Percentiles rank a stretch among this genome's conserved stretches.
Evolutionary conservation across 2,329 filamentous ascomycete species (phyloP).

Genomic region (Scedosporium minutisporum): DNA sequence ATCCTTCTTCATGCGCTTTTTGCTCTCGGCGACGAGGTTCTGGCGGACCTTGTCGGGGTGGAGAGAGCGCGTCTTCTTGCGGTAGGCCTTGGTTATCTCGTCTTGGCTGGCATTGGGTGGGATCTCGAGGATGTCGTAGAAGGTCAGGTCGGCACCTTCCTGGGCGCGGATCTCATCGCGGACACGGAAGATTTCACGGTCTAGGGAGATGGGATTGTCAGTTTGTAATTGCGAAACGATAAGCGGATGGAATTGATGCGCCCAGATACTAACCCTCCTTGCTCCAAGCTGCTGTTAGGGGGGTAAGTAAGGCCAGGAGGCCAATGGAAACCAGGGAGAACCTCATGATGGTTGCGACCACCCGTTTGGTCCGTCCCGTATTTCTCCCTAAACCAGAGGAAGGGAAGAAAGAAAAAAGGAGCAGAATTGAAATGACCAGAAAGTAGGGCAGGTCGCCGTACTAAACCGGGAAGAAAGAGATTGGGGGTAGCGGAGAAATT

Average conservation of each 20-base stretch:
- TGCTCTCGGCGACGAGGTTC: constrained; percentile 62
- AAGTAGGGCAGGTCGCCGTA: background rate
- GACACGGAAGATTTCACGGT: constrained; percentile 96
- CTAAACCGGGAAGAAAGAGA: background rate
- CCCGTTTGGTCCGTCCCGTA: background rate
- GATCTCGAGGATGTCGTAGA: constrained; percentile 89
- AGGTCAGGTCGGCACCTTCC: constrained; percentile 75
- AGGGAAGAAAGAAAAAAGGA: background rate
- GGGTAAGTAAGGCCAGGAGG: constrained; percentile 57
- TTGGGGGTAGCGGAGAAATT: background rate
- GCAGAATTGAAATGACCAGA: background rate
- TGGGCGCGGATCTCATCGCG: constrained; percentile 71
- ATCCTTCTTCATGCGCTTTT: constrained; percentile 39
- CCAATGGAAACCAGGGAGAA: constrained; percentile 56
- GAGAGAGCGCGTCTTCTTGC: constrained; percentile 70
- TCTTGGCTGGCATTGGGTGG: constrained; percentile 64
- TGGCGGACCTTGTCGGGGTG: constrained; percentile 96
- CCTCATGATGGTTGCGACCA: constrained; percentile 55
- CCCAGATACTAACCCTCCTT: constrained; percentile 60
- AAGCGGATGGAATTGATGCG: background rate
- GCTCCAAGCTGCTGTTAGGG: constrained; percentile 66
- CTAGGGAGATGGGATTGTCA: constrained; percentile 31
- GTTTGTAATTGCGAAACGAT: background rate
- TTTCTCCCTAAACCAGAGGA: constrained; percentile 1
- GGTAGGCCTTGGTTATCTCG: constrained; percentile 89